Evolutionary conservation across 495 filamentous ascomycete genomes (phyloP).

Genomic region (Lepidopterella palustris): DNA sequence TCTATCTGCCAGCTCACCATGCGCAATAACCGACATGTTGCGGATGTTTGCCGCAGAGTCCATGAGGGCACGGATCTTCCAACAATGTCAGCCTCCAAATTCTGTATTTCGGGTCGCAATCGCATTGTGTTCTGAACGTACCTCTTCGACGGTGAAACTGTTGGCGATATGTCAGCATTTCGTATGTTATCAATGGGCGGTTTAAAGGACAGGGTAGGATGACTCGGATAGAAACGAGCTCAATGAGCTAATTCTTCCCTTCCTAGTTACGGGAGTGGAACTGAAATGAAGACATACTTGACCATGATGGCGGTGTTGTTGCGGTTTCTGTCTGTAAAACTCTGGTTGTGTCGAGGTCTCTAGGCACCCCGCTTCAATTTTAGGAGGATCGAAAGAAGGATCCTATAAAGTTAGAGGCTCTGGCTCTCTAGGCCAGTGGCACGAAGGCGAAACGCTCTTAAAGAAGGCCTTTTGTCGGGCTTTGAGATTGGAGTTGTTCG

Average conservation of each 20-base stretch:
- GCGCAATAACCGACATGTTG: slow-evolving; percentile 99
- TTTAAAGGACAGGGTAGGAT: neutral
- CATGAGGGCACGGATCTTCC: slow-evolving; percentile 86
- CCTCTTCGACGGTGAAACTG: slow-evolving; percentile 99
- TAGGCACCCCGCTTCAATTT: slow-evolving; percentile 24
- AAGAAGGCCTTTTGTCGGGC: slow-evolving; percentile 4
- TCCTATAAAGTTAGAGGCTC: slow-evolving; percentile 8
- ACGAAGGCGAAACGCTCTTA: slow-evolving; percentile 12
- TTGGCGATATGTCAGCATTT: slow-evolving; percentile 31
- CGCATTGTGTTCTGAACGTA: slow-evolving; percentile 34
- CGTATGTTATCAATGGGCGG: neutral
- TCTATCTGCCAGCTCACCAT: slow-evolving; percentile 51
- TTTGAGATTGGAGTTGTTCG: neutral
- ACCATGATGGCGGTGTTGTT: slow-evolving; percentile 90
- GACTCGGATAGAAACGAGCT: neutral
- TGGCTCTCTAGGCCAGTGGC: slow-evolving; percentile 17
- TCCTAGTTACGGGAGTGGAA: neutral
- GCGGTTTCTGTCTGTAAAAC: slow-evolving; percentile 19
- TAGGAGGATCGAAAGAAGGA: slow-evolving; percentile 4
- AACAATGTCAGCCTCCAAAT: slow-evolving; percentile 30
- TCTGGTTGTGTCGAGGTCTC: slow-evolving; percentile 17
- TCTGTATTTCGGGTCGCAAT: neutral
- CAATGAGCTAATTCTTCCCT: neutral
- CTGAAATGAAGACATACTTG: slow-evolving; percentile 68
- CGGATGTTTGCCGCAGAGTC: slow-evolving; percentile 97